Evolutionary conservation across 495 filamentous ascomycete genomes (phyloP), one percentile per base, ranked within the genome.

Genomic region (Hyphodiscus hymeniophilus): DNA sequence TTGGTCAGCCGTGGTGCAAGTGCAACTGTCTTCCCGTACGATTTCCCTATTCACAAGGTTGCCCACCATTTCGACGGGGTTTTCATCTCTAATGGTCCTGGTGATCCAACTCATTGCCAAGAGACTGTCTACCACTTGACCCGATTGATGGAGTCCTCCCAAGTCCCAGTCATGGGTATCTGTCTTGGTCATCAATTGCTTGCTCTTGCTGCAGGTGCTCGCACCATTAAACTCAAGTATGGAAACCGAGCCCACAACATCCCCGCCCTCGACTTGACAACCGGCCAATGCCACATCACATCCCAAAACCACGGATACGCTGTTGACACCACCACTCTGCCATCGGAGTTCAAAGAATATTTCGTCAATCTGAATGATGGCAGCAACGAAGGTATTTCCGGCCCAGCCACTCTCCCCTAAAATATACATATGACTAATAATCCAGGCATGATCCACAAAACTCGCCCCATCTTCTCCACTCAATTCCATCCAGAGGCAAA

Each of bases 401-500:
- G 15, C 20, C 36, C 30, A 32, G 30, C 28, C 12, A n/a, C 7
- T 16, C 42, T 15, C 33, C 10, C 32, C 18, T 16, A 39, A 30
- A 0, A 1, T 6, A 24, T 47, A 30, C 28, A 24, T 17, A n/a
- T 45, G 32, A 43, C 57, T 66, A 55, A 68, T 43, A 42, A 26
- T 43, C 79, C 43, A 89, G 96, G 81, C 23, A 60, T 60, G 54
- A 89, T 95, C 61, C 92, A 97, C 76, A 85, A 84, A 63, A 85
- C 86, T 38, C 86, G 94, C 34, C 94, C 92, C 28, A 98, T 98
- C 63, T 97, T 98, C 77, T 87, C 84, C 52, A 94, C 90, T 47
- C 92, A 97, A 66, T 98, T 97, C 79, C 92, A 98, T 62, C 92
- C 92, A 30, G 92, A 97, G 67, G 94, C 92, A 44, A 92, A 94